Evolutionary conservation across 1,139 yeast genomes (phyloP).

Genomic region (Blastobotrys petasosporus): DNA sequence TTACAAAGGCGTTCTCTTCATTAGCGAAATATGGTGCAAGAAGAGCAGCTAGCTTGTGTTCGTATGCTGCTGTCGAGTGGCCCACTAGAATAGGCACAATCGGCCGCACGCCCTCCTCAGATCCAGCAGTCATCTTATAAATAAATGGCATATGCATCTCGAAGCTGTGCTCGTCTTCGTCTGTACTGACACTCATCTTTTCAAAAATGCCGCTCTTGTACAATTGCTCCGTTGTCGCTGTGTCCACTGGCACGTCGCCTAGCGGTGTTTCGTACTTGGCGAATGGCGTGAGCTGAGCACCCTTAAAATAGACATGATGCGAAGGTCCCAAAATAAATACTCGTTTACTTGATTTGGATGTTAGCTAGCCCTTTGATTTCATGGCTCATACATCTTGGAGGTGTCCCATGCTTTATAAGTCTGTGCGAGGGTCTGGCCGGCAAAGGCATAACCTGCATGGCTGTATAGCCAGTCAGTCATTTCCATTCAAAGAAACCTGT

Average conservation of each 20-base stretch:
- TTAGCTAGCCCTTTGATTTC: neutral
- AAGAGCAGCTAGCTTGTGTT: constrained; percentile 42
- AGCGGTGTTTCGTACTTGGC: constrained; percentile 69
- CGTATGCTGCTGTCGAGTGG: constrained; percentile 45
- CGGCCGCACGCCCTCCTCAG: constrained; percentile 32
- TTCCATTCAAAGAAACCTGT: neutral
- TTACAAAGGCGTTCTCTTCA: constrained; percentile 59
- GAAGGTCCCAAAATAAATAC: constrained; percentile 88
- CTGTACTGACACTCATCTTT: constrained; percentile 54
- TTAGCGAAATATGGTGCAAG: constrained; percentile 53
- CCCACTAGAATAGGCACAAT: constrained; percentile 82
- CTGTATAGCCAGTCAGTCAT: constrained; percentile 19
- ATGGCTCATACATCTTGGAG: constrained; percentile 34
- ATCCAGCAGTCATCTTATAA: constrained; percentile 39
- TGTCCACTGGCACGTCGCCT: constrained; percentile 67
- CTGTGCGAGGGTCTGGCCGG: constrained; percentile 73
- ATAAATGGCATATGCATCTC: constrained; percentile 92
- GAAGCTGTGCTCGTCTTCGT: constrained; percentile 84
- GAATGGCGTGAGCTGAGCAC: constrained; percentile 53
- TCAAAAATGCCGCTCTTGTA: constrained; percentile 42
- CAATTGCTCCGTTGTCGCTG: constrained; percentile 29
- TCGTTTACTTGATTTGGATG: constrained; percentile 38
- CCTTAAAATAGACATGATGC: constrained; percentile 77
- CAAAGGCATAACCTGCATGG: constrained; percentile 89
- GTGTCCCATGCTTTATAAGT: constrained; percentile 70